Conservation (phyloP, 805 yeast species). For the Pichia exigua region DNA sequence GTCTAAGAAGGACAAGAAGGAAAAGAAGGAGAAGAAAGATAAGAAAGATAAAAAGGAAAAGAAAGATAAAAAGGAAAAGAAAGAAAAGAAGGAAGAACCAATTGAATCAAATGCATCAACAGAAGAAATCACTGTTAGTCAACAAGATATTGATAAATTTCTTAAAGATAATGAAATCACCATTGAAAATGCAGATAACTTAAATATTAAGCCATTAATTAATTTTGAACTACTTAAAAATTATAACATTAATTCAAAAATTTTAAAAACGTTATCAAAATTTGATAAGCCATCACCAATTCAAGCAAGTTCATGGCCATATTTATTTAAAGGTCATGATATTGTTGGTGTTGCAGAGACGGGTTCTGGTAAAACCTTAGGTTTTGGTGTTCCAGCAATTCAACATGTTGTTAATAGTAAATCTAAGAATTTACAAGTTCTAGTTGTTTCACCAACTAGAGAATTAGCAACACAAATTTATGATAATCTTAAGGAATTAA, state of each 20-base stretch:
- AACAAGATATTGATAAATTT: slow-evolving; percentile 54
- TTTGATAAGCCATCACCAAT: slow-evolving; percentile 94
- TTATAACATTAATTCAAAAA: slow-evolving; percentile 39
- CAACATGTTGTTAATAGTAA: slow-evolving; percentile 47
- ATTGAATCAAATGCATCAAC: background rate
- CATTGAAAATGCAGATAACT: slow-evolving; percentile 56
- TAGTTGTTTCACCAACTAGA: slow-evolving; percentile 93
- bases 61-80: slow-evolving; percentile 29
- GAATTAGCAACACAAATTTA: slow-evolving; percentile 92
- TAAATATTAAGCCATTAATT: slow-evolving; percentile 59
- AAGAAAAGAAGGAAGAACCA: slow-evolving; percentile 15
- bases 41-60: slow-evolving; percentile 35
- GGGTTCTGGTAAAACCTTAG: slow-evolving; percentile 96
- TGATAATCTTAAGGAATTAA: slow-evolving; percentile 67
- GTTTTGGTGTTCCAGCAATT: slow-evolving; percentile 96
- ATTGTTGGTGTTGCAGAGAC: slow-evolving; percentile 98
- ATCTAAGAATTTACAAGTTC: slow-evolving; percentile 54
- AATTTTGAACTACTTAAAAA: slow-evolving; percentile 51
- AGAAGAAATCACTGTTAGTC: slow-evolving; percentile 24
- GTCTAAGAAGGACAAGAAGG: slow-evolving; percentile 24
- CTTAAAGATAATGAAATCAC: slow-evolving; percentile 66
- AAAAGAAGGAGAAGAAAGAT: slow-evolving; percentile 28
- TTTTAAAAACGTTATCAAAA: slow-evolving; percentile 53
- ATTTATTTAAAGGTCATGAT: slow-evolving; percentile 65
- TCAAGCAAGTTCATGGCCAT: slow-evolving; percentile 95